Evolutionary conservation across 257 asterid species (phyloP), one percentile per base, ranked within the genome.

Genomic region (Hygrophila difformis): DNA sequence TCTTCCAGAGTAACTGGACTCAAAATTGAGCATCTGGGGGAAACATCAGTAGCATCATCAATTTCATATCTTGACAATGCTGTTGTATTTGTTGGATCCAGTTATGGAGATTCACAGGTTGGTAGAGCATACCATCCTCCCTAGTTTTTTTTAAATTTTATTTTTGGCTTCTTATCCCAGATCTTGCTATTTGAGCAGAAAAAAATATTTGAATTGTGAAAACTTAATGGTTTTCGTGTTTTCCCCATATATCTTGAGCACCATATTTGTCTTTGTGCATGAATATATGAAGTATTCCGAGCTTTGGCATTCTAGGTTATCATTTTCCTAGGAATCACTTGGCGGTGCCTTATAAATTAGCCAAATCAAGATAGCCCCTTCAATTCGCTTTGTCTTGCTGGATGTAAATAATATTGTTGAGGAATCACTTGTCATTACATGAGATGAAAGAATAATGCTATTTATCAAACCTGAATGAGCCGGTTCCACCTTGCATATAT

Each of bases 21-120:
- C 55, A 78, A 82, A 63, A 78, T 76, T 40, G 94, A 82, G 74
- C 77, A 68, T 24, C 56, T 78, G 65, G 94, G 94, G 22, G 89
- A 78, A 71, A 82, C 94, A 16, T 82, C 89, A 31, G 64, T 82
- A 38, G 86, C 86, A 37, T 82, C 94, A 17, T 75, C 89, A 36
- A 78, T 82, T 44, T 82, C 94, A 11, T 82, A 78, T 68, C 84
- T 82, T 49, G 89, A 82, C 60, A 78, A 76, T 68, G 85, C 83
- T 26, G 73, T 78, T 64, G 94, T 82, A 39, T 82, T 57, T 38
- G 33, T 82, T 64, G 94, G 94, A 39, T 78, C 94, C 37, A 82
- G 94, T 70, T 82, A 63, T 43, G 94, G 94, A 18, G 94, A 82
- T 63, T 82, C 94, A 36, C 94, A 82, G 91, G 94, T 67, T 45